Evolutionary conservation across 2,329 filamentous ascomycete genomes (phyloP).

Genomic region (Sarocladium oryzae): DNA sequence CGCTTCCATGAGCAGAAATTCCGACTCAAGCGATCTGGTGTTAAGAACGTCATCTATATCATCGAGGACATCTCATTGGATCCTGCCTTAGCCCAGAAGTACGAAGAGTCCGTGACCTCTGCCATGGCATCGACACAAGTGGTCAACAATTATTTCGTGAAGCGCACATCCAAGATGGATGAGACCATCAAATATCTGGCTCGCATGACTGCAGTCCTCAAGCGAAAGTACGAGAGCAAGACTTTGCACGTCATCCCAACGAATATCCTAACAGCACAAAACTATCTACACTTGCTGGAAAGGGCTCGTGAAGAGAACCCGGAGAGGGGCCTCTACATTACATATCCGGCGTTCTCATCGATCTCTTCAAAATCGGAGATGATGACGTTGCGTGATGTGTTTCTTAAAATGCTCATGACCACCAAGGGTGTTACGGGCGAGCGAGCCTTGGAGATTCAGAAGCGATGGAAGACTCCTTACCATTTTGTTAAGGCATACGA

Average conservation of each 20-base stretch:
- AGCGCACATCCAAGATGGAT: constrained; percentile 67
- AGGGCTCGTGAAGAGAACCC: constrained; percentile 49
- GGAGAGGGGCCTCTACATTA: constrained; percentile 51
- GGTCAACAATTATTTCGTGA: constrained; percentile 72
- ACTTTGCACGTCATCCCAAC: constrained; percentile 61
- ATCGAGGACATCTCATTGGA: constrained; percentile 67
- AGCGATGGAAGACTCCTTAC: constrained; percentile 67
- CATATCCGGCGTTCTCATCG: constrained; percentile 64
- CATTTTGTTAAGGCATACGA: constrained; percentile 66
- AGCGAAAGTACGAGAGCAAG: constrained; percentile 54
- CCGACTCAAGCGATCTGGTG: constrained; percentile 62
- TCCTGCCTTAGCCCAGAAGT: constrained; percentile 43
- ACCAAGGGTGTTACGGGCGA: constrained; percentile 68
- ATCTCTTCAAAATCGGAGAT: constrained; percentile 69
- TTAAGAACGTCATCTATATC: constrained; percentile 73
- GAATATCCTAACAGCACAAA: constrained; percentile 51
- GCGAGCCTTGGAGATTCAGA: constrained; percentile 73
- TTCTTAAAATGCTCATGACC: constrained; percentile 82
- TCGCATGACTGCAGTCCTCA: constrained; percentile 63
- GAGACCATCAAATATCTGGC: constrained; percentile 72
- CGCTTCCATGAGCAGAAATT: constrained; percentile 84
- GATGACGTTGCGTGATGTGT: constrained; percentile 68
- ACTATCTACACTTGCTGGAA: constrained; percentile 59
- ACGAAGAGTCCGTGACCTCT: constrained; percentile 62
- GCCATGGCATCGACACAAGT: constrained; percentile 73